Evolutionary conservation across 2,329 filamentous ascomycete genomes (phyloP), one percentile per base, ranked within the genome.

Genomic region (Allantophomopsis lycopodina): DNA sequence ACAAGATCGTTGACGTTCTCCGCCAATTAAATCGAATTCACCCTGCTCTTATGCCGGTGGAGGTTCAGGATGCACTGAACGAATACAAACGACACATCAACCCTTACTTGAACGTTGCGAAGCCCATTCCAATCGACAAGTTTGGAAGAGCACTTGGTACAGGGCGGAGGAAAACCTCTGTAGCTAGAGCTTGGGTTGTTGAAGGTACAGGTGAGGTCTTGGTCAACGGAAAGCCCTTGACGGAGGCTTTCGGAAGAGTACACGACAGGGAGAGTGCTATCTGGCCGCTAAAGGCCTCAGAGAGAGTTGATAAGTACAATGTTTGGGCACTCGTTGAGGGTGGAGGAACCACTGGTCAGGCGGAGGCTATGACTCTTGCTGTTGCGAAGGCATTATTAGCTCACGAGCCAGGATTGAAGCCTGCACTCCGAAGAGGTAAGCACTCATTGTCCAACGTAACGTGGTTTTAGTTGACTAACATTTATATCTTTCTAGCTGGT

Each of bases 181-280:
- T 76, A 17, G 91, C 91, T 1, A 78, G 79, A 41, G 91, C 85
- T 8, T 93, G 79, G 65, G 65, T 98, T 16, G 86, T 98, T 4
- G 89, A 96, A 63, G 91, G 91, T 5, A 86, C 83, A 10, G 93
- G 91, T 12, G 83, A 96, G 62, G 76, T 93, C 12, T 59, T 93
- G 49, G 69, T 98, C 59, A 98, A 98, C 58, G 88, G 88, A 45
- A 89, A 87, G 64, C 76, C 73, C n/a, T 65, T 98, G 41, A 73
- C 72, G 38, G 74, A 91, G 38, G 79, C 76, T 16, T 98, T 98
- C 59, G 83, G 79, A 28, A 78, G 91, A 30, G 62, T 95, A 38
- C 89, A 98, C 58, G 89, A 98, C 60, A 78, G 91, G 34, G 91
- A 96, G 66, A 95, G 86, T 55, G 89, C 85, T 2, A 66, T 94